Percentiles rank a stretch among this genome's conserved stretches.
These are phyloP conservation scores for Scutellaria barbata DNA, from an alignment of 257 asterid species.

Conservation along the genomic window DNA sequence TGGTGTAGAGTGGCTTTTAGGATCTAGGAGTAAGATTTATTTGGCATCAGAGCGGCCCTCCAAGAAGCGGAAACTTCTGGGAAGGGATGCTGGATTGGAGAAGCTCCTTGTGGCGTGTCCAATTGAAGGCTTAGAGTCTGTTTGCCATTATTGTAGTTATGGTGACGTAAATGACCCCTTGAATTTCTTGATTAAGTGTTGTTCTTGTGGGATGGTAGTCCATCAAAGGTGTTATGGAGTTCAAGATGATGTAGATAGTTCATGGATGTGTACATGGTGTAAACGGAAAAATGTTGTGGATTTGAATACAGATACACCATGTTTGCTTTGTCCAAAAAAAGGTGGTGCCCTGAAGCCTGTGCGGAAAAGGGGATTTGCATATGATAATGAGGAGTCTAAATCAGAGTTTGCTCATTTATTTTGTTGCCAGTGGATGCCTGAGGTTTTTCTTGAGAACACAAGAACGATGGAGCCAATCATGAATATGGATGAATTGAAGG, in stretches of 20 bases:
- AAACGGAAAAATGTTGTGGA: slow-evolving; percentile 51
- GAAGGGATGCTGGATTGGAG: slow-evolving; percentile 90
- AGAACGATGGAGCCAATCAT: slow-evolving; percentile 85
- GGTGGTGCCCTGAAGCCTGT: slow-evolving; percentile 96
- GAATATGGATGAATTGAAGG: slow-evolving; percentile 72
- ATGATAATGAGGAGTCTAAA: slow-evolving; percentile 44
- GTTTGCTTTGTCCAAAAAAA: slow-evolving; percentile 82
- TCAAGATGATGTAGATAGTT: slow-evolving; percentile 70
- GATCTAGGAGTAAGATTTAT: slow-evolving; percentile 83
- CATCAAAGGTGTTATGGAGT: slow-evolving; percentile 98
- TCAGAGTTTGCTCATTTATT: slow-evolving; percentile 81
- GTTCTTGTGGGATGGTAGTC: slow-evolving; percentile 77
- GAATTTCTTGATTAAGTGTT: slow-evolving; percentile 73
- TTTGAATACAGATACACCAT: slow-evolving; percentile 53
- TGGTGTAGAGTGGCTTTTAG: slow-evolving; percentile 95
- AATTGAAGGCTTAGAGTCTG: slow-evolving; percentile 70
- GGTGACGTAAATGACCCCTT: slow-evolving; percentile 66
- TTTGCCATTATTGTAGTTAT: slow-evolving; percentile 85
- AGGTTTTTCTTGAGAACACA: slow-evolving; percentile 81
- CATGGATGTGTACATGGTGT: slow-evolving; percentile 96
- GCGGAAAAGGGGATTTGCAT: slow-evolving; percentile 42
- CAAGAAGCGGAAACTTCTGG: slow-evolving; percentile 87
- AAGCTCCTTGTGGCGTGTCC: slow-evolving; percentile 80
- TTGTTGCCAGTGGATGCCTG: slow-evolving; percentile 97
- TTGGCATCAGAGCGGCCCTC: slow-evolving; percentile 86